A percentile compares a stretch with the other conserved stretches of the same genome.
These are phyloP conservation scores for Calonectria pseudoturangicola DNA, from an alignment of 2,329 filamentous ascomycete species.

Conservation along the genomic window DNA sequence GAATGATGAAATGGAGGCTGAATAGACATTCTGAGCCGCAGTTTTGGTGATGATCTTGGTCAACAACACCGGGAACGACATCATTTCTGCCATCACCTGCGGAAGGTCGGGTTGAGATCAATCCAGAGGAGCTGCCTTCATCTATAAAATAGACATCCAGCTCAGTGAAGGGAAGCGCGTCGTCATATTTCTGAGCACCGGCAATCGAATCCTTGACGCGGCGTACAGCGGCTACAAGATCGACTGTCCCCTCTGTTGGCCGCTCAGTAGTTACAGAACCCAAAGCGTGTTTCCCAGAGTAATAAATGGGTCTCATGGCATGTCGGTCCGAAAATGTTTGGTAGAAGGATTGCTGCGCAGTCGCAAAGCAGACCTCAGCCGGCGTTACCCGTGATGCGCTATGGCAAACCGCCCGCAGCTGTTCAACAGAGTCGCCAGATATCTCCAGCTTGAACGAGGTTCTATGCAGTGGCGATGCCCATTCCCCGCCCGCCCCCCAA, in stretches of 20 bases:
- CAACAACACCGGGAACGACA: too few relatives aligned
- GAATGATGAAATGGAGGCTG: not conserved
- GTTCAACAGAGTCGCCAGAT: too few relatives aligned
- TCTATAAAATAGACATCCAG: not conserved
- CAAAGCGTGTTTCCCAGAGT: too few relatives aligned
- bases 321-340: not conserved
- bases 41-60: too few relatives aligned
- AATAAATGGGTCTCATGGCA: too few relatives aligned
- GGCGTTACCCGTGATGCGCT: not conserved
- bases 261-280: too few relatives aligned
- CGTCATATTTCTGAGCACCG: not conserved
- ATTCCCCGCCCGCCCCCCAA: not conserved
- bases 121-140: not conserved
- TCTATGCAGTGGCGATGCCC: too few relatives aligned
- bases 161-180: not conserved
- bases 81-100: too few relatives aligned
- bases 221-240: not conserved
- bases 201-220: not conserved
- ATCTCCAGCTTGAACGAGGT: too few relatives aligned
- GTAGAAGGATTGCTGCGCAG: not conserved
- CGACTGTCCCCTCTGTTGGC: not conserved
- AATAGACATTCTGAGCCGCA: not conserved
- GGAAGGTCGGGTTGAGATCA: too few relatives aligned
- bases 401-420: not conserved
- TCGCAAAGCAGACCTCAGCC: not conserved